These are phyloP conservation scores for Sarocladium oryzae DNA, from an alignment of 2,329 filamentous ascomycete species.

Conservation along the genomic window DNA sequence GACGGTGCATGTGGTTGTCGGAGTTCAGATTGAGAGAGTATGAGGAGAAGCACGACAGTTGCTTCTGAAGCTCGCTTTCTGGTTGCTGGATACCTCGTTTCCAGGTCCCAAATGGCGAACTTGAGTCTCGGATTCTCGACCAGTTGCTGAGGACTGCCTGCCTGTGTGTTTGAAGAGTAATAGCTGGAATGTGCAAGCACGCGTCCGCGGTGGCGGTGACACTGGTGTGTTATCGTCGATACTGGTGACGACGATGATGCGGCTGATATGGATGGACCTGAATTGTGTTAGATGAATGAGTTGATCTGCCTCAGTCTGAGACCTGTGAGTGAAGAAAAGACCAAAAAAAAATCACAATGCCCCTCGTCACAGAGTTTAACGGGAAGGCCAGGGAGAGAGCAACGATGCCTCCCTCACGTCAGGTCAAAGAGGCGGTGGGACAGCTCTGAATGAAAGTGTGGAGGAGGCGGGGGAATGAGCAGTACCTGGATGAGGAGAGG, in stretches of 20 bases:
- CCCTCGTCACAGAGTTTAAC: not conserved
- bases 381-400: not conserved
- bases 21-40: not conserved
- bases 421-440: not conserved
- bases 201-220: slow-evolving; percentile 1
- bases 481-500: not conserved
- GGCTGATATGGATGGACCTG: not conserved
- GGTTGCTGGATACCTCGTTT: not conserved
- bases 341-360: no score
- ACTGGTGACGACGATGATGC: not conserved
- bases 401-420: not conserved
- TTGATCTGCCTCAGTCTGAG: not conserved
- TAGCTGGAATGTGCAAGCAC: slow-evolving; percentile 6
- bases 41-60: not conserved
- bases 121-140: not conserved
- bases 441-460: not conserved
- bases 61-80: not conserved
- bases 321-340: not conserved
- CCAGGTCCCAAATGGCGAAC: slow-evolving; percentile 7
- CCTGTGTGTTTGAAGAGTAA: not conserved
- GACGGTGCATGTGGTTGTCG: not conserved
- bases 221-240: not conserved
- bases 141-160: not conserved
- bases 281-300: not conserved
- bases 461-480: not conserved